These are phyloP conservation scores for Amphibolis antarctica DNA, from an alignment of 106 monocot genomes.

Conservation along the genomic window DNA sequence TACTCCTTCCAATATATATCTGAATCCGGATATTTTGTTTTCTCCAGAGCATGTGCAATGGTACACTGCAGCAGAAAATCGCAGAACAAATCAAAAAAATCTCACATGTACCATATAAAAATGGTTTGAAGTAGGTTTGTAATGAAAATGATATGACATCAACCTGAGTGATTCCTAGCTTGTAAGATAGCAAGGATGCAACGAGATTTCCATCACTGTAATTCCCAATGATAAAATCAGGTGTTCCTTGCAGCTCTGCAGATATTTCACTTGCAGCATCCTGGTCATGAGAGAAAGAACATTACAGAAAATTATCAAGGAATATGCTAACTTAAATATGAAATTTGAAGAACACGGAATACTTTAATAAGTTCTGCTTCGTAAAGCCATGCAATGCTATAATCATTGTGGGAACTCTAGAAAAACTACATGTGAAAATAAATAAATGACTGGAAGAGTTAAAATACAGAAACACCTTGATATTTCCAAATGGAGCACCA, in stretches of 20 bases:
- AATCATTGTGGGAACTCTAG: not conserved
- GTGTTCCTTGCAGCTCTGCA: constrained; percentile 67
- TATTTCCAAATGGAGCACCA: too few relatives aligned
- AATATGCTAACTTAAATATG: not conserved
- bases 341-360: not conserved
- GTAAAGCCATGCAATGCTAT: not conserved
- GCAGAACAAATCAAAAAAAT: not conserved
- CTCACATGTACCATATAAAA: not conserved
- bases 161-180: constrained; percentile 79
- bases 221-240: constrained; percentile 82
- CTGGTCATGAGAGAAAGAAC: constrained; percentile 10
- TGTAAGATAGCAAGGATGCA: constrained; percentile 68
- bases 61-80: constrained; percentile 50
- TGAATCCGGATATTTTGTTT: constrained; percentile 96
- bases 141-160: not conserved
- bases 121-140: not conserved
- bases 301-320: not conserved
- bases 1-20: constrained; percentile 87
- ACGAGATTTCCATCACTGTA: constrained; percentile 97
- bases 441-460: not conserved
- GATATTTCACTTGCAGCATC: constrained; percentile 73
- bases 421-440: not conserved
- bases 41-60: constrained; percentile 96
- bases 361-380: not conserved
- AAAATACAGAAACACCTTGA: too few relatives aligned